Evolutionary conservation across 352 stramenopile genomes (phyloP).

Genomic region (Phytophthora pini): DNA sequence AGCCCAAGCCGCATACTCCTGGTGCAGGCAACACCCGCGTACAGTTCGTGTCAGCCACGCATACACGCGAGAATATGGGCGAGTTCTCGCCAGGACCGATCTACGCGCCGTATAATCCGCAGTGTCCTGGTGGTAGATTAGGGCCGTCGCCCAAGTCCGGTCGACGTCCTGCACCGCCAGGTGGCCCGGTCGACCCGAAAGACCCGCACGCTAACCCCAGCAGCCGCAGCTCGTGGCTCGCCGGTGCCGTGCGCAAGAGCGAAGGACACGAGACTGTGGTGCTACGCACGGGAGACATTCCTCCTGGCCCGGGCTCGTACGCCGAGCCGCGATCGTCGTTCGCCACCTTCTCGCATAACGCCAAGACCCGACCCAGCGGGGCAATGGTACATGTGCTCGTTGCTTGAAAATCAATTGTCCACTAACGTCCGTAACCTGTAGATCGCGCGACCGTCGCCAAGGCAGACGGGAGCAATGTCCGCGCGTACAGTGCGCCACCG

Average conservation of each 20-base stretch:
- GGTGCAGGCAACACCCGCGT: slow-evolving; percentile 56
- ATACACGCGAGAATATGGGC: slow-evolving; percentile 87
- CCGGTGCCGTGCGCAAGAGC: slow-evolving; percentile 76
- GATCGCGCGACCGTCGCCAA: slow-evolving; percentile 31
- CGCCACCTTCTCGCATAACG: slow-evolving; percentile 76
- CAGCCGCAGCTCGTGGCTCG: slow-evolving; percentile 83
- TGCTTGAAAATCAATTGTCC: neutral
- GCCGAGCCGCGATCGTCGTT: slow-evolving; percentile 76
- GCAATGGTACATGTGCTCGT: slow-evolving; percentile 25
- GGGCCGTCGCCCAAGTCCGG: slow-evolving; percentile 55
- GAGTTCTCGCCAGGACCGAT: slow-evolving; percentile 88
- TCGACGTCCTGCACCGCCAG: slow-evolving; percentile 43
- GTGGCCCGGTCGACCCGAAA: slow-evolving; percentile 52
- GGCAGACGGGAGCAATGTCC: slow-evolving; percentile 20
- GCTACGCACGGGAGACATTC: slow-evolving; percentile 73
- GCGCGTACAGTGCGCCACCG: slow-evolving; percentile 11
- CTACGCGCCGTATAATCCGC: slow-evolving; percentile 76
- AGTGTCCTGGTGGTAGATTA: slow-evolving; percentile 68
- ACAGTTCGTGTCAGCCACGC: slow-evolving; percentile 77
- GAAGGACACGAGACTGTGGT: slow-evolving; percentile 79
- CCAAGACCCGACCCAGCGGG: slow-evolving; percentile 42
- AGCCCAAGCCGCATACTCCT: slow-evolving; percentile 37
- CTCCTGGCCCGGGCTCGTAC: slow-evolving; percentile 75
- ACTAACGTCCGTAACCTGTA: slow-evolving; percentile 26
- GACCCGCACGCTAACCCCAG: slow-evolving; percentile 81